phyloP scores from a whole-genome alignment of 1,139 yeast species.

The Spathaspora sp. region DNA sequence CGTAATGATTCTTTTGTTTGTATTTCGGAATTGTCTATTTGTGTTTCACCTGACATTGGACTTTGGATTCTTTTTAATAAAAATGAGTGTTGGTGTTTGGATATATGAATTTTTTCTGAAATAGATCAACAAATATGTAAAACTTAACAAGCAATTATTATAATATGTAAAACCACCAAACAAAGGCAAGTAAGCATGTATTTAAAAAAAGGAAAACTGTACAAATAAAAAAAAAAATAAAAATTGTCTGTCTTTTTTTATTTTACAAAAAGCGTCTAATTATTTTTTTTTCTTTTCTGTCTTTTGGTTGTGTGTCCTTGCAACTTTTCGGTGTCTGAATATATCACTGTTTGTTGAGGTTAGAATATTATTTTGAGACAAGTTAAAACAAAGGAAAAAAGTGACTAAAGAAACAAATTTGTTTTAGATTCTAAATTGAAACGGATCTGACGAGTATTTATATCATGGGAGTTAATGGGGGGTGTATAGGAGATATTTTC shows the following conservation, averaged over 20 bases:
- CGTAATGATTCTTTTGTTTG: conserved; percentile 54
- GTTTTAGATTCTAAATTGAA: conserved; percentile 1
- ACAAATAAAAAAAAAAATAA: background rate
- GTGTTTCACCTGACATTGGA: background rate
- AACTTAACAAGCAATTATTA: too few relatives aligned
- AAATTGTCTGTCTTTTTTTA: background rate
- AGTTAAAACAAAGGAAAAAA: background rate
- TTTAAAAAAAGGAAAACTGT: too few relatives aligned
- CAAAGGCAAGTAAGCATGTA: too few relatives aligned
- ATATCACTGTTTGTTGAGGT: too few relatives aligned
- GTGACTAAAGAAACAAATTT: background rate
- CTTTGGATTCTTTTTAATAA: background rate
- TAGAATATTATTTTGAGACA: background rate
- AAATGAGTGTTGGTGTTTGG: background rate
- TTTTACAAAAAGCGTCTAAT: background rate
- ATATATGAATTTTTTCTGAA: background rate
- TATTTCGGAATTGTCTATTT: background rate
- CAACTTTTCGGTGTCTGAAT: too few relatives aligned
- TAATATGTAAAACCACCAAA: too few relatives aligned
- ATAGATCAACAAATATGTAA: too few relatives aligned
- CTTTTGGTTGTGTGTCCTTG: too few relatives aligned
- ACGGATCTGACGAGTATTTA: background rate
- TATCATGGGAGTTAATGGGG: background rate
- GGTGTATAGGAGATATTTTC: background rate
- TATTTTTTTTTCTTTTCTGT: background rate